Evolutionary conservation across 2,329 filamentous ascomycete genomes (phyloP).

Genomic region (Aaosphaeria pasadenensis): DNA sequence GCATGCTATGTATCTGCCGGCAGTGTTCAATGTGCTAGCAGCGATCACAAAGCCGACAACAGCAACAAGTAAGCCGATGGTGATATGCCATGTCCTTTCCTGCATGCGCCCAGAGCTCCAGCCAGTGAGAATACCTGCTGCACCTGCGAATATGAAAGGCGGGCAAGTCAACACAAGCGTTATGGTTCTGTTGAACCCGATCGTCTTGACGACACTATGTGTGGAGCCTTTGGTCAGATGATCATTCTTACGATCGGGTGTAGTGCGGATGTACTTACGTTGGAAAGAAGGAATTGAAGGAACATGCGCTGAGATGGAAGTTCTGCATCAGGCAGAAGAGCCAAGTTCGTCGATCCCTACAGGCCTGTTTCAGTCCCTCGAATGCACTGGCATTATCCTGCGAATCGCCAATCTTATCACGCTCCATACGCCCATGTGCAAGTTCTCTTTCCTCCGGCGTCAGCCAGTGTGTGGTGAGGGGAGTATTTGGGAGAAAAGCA

Average conservation of each 20-base stretch:
- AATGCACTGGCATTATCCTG: constrained; percentile 18
- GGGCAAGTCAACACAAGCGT: constrained; percentile 43
- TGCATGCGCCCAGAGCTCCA: constrained; percentile 51
- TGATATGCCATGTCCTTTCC: constrained; percentile 52
- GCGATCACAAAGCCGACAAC: constrained; percentile 43
- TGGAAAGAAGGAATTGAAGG: constrained; percentile 30
- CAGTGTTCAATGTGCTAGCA: constrained; percentile 24
- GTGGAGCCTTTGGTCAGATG: background rate
- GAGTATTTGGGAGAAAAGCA: constrained; percentile 25
- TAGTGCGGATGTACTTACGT: background rate
- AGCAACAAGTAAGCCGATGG: constrained; percentile 39
- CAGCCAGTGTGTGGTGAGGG: constrained; percentile 45
- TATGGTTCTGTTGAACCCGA: constrained; percentile 34
- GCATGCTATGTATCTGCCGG: constrained; percentile 25
- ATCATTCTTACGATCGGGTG: background rate
- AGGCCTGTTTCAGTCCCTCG: constrained; percentile 26
- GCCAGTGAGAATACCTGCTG: constrained; percentile 46
- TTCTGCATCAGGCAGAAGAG: constrained; percentile 26
- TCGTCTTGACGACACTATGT: constrained; percentile 29
- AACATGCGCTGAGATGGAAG: constrained; percentile 8
- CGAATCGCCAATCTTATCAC: constrained; percentile 49
- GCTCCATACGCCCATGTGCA: constrained; percentile 35
- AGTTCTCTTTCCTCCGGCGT: constrained; percentile 44
- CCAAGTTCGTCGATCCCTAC: constrained; percentile 25
- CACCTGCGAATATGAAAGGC: constrained; percentile 48